Evolutionary conservation across 2,329 filamentous ascomycete species (phyloP).

Genomic region (Hymenoscyphus fraxineus): DNA sequence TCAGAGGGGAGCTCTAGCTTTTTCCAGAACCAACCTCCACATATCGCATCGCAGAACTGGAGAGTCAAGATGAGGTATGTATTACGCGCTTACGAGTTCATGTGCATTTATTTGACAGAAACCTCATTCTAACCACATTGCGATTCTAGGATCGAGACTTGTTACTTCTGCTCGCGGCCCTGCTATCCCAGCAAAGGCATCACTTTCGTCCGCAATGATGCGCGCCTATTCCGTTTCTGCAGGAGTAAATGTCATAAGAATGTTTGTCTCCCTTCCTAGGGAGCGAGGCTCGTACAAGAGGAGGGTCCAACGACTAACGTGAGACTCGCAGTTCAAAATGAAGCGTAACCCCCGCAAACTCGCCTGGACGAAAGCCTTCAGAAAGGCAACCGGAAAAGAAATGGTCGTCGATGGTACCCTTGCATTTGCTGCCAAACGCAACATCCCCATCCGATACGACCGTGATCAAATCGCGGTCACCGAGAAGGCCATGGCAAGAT

Average conservation of each 20-base stretch:
- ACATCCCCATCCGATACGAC: constrained; percentile 94
- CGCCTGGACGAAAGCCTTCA: constrained; percentile 95
- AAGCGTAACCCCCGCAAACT: constrained; percentile 96
- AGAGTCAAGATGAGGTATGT: constrained; percentile 26
- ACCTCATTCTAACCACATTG: neutral
- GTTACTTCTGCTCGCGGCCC: constrained; percentile 68
- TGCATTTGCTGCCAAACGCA: constrained; percentile 86
- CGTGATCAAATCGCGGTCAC: constrained; percentile 85
- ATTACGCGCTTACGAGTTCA: neutral
- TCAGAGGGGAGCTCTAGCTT: neutral
- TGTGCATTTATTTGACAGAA: neutral
- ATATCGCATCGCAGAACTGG: constrained; percentile 13
- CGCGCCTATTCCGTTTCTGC: constrained; percentile 56
- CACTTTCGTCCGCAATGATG: constrained; percentile 39
- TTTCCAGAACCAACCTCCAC: neutral
- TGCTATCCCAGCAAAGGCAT: constrained; percentile 62
- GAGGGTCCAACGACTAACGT: constrained; percentile 94
- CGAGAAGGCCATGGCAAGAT: constrained; percentile 85
- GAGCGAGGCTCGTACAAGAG: constrained; percentile 86
- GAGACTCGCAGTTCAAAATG: constrained; percentile 79
- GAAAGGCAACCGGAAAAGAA: constrained; percentile 76
- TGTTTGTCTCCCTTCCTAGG: constrained; percentile 15
- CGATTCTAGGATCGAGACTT: constrained; percentile 52
- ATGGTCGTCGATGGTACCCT: constrained; percentile 94
- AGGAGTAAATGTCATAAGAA: constrained; percentile 45